These are phyloP conservation scores for Trametes cinnabarina DNA, from an alignment of 768 basidiomycete genomes.

Conservation along the genomic window DNA sequence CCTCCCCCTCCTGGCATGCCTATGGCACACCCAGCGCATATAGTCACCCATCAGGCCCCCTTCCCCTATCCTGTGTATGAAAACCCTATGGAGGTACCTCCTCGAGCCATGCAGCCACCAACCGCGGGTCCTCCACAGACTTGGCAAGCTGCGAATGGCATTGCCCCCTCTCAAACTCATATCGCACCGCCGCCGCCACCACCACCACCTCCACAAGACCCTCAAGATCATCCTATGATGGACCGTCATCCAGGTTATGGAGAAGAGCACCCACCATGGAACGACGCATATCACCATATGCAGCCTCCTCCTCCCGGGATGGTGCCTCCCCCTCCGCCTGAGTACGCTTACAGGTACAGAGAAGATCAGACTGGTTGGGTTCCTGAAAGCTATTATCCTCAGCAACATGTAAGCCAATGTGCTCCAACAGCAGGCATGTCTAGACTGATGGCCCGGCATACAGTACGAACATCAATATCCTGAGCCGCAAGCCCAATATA, in stretches of 20 bases:
- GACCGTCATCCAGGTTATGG: constrained; percentile 46
- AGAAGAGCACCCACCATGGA: constrained; percentile 50
- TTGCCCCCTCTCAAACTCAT: constrained; percentile 66
- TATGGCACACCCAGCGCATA: constrained; percentile 23
- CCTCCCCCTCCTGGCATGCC: constrained; percentile 24
- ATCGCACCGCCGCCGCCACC: constrained; percentile 27
- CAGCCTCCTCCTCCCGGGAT: constrained; percentile 41
- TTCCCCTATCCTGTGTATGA: constrained; percentile 24
- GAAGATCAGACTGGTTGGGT: constrained; percentile 55
- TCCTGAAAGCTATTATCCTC: constrained; percentile 18
- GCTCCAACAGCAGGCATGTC: no score
- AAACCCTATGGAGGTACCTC: constrained; percentile 26
- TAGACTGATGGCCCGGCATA: neutral
- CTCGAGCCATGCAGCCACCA: constrained; percentile 43
- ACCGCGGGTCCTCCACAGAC: constrained; percentile 54
- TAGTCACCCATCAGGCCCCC: constrained; percentile 9
- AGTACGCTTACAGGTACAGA: constrained; percentile 61
- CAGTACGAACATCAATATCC: constrained; percentile 61
- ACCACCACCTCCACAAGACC: neutral
- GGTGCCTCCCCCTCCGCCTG: constrained; percentile 40
- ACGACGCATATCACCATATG: constrained; percentile 47
- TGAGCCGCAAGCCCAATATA: constrained; percentile 48
- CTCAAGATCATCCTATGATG: constrained; percentile 38
- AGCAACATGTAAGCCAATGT: constrained; percentile 15
- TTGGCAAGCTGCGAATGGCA: constrained; percentile 61